Percentiles rank a stretch among this genome's conserved stretches.
phyloP scores from a whole-genome alignment of 2,329 filamentous ascomycete species.

The Purpureocillium lavendulum region DNA sequence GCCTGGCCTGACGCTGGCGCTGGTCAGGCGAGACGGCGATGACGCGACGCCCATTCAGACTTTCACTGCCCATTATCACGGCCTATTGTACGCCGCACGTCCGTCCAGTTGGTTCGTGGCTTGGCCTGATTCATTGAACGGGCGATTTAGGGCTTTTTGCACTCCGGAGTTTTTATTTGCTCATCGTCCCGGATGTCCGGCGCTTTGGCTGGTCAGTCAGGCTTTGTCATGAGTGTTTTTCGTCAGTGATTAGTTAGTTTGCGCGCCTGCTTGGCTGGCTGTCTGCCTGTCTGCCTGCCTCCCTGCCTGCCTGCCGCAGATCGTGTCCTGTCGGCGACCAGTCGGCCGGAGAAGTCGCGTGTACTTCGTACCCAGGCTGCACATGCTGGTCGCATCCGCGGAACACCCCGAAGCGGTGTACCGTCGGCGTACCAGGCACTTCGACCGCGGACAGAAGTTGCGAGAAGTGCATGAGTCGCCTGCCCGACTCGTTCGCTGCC shows the following conservation, averaged over 20 bases:
- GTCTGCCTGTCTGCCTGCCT: too few species aligned
- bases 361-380: background rate
- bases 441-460: slow-evolving; percentile 3
- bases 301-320: background rate
- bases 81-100: background rate
- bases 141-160: too few species aligned
- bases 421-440: background rate
- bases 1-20: too few species aligned
- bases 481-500: background rate
- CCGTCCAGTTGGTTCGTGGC: background rate
- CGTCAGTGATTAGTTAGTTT: too few species aligned
- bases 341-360: too few species aligned
- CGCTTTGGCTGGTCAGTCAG: slow-evolving; percentile 3
- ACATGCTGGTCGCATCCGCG: background rate
- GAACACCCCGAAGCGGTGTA: background rate
- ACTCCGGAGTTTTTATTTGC: too few species aligned
- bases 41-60: too few species aligned
- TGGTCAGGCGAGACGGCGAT: too few species aligned
- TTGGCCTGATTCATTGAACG: slow-evolving; percentile 8
- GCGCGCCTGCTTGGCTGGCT: too few species aligned
- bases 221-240: background rate
- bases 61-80: too few species aligned
- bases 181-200: slow-evolving; percentile 11
- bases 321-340: background rate
- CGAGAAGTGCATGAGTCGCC: slow-evolving; percentile 7